Base-by-base conservation (phyloP, 345 rosid species). In the Camelina sativa region DNA sequence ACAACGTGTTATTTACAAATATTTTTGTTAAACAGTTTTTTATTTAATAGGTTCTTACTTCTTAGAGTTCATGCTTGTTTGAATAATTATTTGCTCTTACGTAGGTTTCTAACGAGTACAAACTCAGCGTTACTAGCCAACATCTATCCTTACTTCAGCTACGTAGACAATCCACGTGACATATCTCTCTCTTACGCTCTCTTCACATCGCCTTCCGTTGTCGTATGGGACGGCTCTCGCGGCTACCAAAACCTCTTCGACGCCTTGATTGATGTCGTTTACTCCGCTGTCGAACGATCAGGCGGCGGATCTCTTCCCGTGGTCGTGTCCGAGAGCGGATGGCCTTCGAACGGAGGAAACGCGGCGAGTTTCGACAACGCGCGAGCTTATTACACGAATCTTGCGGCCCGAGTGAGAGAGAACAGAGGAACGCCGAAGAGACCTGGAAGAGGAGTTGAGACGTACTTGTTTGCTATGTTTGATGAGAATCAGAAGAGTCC, bases 141-240 rank as follows among this genome's bases (percentile, higher is more conserved):
- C 79, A 46, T 80, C 11, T 86, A 84, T 28, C 72, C 84, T 0
- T 86, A 81, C 71, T 80, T 86, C 69, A 68, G 80, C 46, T 77
- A 78, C 65, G 1, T 28, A 0, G 75, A 9, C 11, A 64, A 75
- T 28, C 72, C 80, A 11, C 16, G 15, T 0, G 69, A 76, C 4
- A 59, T 86, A 11, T 55, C 60, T 30, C 83, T 84, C 41, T 62
- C 83, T 10, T 84, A 71, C 66, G 90, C 88, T 41, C 68, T 83
- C 50, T 80, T 84, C 72, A 78, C 58, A 0, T 78, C 86, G 43
- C 75, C 74, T 0, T 44, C 72, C 2, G 69, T 74, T 3, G 47
- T 83, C 1, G 85, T 84, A 1, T 25, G 68, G 43, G 86, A 86
- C 65, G 72, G 73, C 0, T 72, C 75, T 32, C 78, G 78, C 7